A percentile compares a stretch with the other conserved stretches of the same genome.
These are phyloP conservation scores for Plasmodium gonderi DNA, from an alignment of 169 alveolate species.

Conservation along the genomic window DNA sequence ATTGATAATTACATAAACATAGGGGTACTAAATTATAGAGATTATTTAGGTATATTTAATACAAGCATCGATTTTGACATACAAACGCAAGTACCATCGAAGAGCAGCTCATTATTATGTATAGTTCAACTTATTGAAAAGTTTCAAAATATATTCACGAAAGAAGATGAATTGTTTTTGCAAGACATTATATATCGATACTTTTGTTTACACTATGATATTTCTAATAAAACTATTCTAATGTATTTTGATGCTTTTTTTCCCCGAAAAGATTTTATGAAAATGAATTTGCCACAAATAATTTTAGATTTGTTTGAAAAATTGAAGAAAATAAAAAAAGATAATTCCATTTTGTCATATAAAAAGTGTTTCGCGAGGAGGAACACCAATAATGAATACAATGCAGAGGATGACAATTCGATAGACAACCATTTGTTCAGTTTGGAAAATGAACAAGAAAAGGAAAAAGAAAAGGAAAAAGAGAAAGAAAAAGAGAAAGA, in stretches of 20 bases:
- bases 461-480: slow-evolving; percentile 70
- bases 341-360: neutral
- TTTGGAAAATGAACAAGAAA: slow-evolving; percentile 74
- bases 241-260: slow-evolving; percentile 76
- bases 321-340: slow-evolving; percentile 68
- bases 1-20: slow-evolving; percentile 84
- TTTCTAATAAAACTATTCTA: slow-evolving; percentile 67
- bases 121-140: slow-evolving; percentile 69
- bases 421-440: slow-evolving; percentile 59
- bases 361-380: slow-evolving; percentile 21
- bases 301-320: slow-evolving; percentile 62
- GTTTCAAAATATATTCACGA: slow-evolving; percentile 37
- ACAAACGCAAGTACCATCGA: slow-evolving; percentile 70
- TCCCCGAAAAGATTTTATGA: slow-evolving; percentile 46
- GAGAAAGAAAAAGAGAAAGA: slow-evolving; percentile 73
- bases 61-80: slow-evolving; percentile 74
- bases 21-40: slow-evolving; percentile 66
- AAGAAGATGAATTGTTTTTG: slow-evolving; percentile 51
- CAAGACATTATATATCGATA: slow-evolving; percentile 57
- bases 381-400: slow-evolving; percentile 2
- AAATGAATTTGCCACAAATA: slow-evolving; percentile 31
- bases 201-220: slow-evolving; percentile 64
- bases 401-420: slow-evolving; percentile 32
- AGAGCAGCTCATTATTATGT: slow-evolving; percentile 62
- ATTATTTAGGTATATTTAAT: slow-evolving; percentile 71